Conservation (phyloP, 257 asterid species). For the Solanum tarapatanum region DNA sequence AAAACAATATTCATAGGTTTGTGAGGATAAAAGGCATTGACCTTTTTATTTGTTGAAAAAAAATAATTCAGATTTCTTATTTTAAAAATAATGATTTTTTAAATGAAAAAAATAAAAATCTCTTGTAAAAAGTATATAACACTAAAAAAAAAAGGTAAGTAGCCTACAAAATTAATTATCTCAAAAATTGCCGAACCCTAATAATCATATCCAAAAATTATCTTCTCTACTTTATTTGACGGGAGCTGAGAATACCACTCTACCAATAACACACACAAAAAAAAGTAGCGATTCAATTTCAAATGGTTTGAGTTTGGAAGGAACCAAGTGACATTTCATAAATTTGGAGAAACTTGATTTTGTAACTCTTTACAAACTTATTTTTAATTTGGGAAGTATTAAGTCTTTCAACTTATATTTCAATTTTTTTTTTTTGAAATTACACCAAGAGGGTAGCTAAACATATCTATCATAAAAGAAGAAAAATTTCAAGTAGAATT, state of each 20-base stretch:
- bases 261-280: too few relatives aligned
- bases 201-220: too few relatives aligned
- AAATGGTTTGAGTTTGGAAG: not conserved
- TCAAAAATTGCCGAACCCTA: accelerated
- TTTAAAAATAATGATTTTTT: too few relatives aligned
- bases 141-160: not conserved
- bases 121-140: too few relatives aligned
- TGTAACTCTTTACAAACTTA: not conserved
- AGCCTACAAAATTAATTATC: not conserved
- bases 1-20: not conserved
- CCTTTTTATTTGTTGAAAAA: not conserved
- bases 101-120: too few relatives aligned
- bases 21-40: not conserved
- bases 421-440: too few relatives aligned
- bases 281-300: too few relatives aligned
- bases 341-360: not conserved
- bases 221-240: not conserved
- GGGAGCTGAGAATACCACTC: too few relatives aligned
- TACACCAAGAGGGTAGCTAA: too few relatives aligned
- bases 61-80: too few relatives aligned
- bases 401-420: too few relatives aligned
- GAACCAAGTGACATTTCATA: not conserved
- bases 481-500: not conserved
- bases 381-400: too few relatives aligned
- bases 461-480: not conserved